Conservation (phyloP, 176 grass and related monocot species). For the Phoenix roebelenii region DNA sequence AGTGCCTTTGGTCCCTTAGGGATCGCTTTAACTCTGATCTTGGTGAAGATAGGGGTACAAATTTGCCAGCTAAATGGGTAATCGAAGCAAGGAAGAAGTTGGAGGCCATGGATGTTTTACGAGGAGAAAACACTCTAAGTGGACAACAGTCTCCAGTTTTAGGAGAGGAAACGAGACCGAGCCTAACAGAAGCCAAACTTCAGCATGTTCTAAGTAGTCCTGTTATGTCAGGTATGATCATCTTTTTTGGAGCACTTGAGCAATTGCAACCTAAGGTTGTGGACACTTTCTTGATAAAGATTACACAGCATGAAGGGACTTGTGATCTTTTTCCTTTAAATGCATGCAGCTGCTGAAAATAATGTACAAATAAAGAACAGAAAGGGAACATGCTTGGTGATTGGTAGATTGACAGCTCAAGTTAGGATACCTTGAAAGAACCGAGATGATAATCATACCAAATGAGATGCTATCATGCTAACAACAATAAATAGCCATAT, state of each 20-base stretch:
- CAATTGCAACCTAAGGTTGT: neutral
- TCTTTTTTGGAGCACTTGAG: neutral
- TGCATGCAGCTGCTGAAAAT: too few species aligned
- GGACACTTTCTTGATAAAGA: too few species aligned
- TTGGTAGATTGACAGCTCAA: too few species aligned
- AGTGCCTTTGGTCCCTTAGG: conserved; percentile 40
- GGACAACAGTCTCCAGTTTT: neutral
- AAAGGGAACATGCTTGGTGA: too few species aligned
- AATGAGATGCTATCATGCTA: too few species aligned
- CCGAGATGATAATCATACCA: too few species aligned
- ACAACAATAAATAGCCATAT: too few species aligned
- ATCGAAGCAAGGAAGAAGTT: conserved; percentile 26
- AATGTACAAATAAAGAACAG: too few species aligned
- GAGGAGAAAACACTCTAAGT: conserved; percentile 17
- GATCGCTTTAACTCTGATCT: conserved; percentile 24
- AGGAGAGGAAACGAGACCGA: neutral
- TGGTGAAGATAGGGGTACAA: conserved; percentile 9
- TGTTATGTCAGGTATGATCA: conserved; percentile 24
- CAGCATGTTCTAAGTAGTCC: conserved; percentile 7
- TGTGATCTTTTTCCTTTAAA: too few species aligned
- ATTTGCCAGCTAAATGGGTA: conserved; percentile 27
- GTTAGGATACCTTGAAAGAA: too few species aligned
- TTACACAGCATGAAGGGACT: too few species aligned
- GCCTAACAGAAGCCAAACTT: neutral
- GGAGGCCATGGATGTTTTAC: conserved; percentile 12